Evolutionary conservation across 441 rosid species (phyloP).

Genomic region (Metrosideros polymorpha): DNA sequence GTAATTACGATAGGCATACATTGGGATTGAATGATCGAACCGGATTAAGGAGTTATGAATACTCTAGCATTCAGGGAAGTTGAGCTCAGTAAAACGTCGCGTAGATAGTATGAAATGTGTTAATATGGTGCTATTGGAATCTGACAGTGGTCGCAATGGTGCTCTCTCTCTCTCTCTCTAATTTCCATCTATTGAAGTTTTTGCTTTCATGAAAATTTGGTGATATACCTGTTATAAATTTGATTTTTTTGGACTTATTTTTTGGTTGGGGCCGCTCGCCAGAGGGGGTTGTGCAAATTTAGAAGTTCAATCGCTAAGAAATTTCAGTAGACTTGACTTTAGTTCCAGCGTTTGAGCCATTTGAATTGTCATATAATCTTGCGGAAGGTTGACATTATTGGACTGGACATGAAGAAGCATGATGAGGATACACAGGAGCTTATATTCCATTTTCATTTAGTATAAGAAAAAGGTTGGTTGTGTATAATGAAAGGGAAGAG

Average conservation of each 20-base stretch:
- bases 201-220: neutral
- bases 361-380: neutral
- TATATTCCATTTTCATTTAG: neutral
- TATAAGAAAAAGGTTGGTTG: neutral
- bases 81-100: neutral
- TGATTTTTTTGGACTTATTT: neutral
- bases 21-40: neutral
- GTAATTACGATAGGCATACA: neutral
- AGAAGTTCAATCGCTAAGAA: neutral
- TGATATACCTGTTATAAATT: neutral
- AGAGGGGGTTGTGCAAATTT: neutral
- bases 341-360: neutral
- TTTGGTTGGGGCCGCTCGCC: neutral
- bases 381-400: neutral
- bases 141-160: neutral
- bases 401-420: neutral
- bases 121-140: neutral
- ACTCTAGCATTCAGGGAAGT: neutral
- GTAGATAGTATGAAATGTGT: neutral
- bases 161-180: neutral
- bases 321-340: neutral
- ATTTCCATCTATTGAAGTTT: neutral
- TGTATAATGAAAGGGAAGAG: neutral
- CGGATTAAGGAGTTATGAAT: neutral
- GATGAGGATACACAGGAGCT: neutral